Percentiles rank a stretch among this genome's conserved stretches.
These are phyloP conservation scores for Polymyxa betae DNA, from an alignment of 208 protist genomes.

Conservation along the genomic window DNA sequence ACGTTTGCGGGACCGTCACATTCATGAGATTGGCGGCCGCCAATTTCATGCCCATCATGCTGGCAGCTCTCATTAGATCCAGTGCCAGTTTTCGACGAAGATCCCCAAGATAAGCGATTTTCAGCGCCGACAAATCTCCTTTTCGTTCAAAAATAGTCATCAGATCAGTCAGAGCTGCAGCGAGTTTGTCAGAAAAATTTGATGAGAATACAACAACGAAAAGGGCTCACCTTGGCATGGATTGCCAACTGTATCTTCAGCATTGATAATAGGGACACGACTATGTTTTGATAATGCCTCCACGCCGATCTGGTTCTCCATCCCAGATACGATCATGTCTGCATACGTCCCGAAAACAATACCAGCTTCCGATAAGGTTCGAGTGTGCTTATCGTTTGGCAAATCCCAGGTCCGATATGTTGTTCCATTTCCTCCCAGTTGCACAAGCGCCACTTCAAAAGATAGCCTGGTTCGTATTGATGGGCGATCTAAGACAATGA, in stretches of 20 bases:
- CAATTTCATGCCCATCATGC: conserved; percentile 13
- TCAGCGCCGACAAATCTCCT: conserved; percentile 24
- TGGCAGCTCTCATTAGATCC: not conserved
- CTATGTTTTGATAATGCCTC: not conserved
- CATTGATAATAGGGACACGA: not conserved
- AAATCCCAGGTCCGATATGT: not conserved
- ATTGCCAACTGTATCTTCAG: not conserved
- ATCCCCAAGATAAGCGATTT: conserved; percentile 10
- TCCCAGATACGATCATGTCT: not conserved
- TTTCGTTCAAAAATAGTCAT: conserved; percentile 16
- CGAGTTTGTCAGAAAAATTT: not conserved
- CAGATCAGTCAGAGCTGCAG: conserved; percentile 30
- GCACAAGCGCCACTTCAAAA: not conserved
- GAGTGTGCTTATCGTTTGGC: not conserved
- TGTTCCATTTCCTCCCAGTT: not conserved
- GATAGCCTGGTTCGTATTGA: conserved; percentile 24
- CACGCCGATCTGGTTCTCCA: not conserved
- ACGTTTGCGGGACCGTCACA: not conserved
- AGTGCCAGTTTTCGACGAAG: not conserved
- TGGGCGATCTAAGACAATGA: not conserved
- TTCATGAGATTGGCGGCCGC: not conserved
- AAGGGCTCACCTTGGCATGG: conserved; percentile 14
- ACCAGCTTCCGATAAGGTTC: not conserved
- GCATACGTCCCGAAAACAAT: conserved; percentile 37
- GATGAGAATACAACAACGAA: not conserved